phyloP scores from a whole-genome alignment of 2,329 filamentous ascomycete species.

The Colletotrichum scovillei region DNA sequence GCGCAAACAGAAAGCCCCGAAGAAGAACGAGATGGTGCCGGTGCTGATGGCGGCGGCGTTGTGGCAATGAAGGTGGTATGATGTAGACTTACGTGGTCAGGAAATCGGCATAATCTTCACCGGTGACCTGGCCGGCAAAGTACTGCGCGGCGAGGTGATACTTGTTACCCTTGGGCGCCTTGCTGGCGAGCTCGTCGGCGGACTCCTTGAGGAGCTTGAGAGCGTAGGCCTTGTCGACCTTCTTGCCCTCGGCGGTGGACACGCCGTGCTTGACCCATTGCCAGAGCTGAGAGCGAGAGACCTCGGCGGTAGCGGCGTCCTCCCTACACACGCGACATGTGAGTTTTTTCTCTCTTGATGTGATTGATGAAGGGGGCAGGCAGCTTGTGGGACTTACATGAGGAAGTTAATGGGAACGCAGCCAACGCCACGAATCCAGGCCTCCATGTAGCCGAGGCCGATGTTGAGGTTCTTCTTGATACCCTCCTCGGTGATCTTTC shows the following conservation, averaged over 20 bases:
- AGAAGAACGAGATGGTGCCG: neutral
- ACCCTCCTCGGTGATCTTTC: conserved; percentile 89
- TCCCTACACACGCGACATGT: conserved; percentile 62
- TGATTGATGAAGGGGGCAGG: neutral
- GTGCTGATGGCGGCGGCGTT: neutral
- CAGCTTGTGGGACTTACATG: conserved; percentile 67
- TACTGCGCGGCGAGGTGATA: conserved; percentile 91
- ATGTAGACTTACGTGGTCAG: conserved; percentile 76
- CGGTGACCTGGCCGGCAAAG: conserved; percentile 91
- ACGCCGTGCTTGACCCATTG: conserved; percentile 87
- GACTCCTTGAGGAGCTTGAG: conserved; percentile 89
- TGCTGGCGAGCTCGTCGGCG: conserved; percentile 77
- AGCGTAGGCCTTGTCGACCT: conserved; percentile 91
- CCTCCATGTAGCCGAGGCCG: conserved; percentile 97
- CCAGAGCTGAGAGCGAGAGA: conserved; percentile 94
- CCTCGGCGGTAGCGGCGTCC: conserved; percentile 96
- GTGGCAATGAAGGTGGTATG: neutral
- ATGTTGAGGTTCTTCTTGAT: conserved; percentile 99
- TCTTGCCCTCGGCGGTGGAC: conserved; percentile 87
- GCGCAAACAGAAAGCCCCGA: neutral
- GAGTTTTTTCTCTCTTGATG: conserved; percentile 26
- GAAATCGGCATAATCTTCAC: conserved; percentile 98
- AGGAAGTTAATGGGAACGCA: conserved; percentile 98
- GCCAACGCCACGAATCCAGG: conserved; percentile 93
- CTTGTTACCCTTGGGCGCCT: conserved; percentile 90